Conservation (phyloP, 2,329 filamentous ascomycete species). For the Beauveria brongniartii region DNA sequence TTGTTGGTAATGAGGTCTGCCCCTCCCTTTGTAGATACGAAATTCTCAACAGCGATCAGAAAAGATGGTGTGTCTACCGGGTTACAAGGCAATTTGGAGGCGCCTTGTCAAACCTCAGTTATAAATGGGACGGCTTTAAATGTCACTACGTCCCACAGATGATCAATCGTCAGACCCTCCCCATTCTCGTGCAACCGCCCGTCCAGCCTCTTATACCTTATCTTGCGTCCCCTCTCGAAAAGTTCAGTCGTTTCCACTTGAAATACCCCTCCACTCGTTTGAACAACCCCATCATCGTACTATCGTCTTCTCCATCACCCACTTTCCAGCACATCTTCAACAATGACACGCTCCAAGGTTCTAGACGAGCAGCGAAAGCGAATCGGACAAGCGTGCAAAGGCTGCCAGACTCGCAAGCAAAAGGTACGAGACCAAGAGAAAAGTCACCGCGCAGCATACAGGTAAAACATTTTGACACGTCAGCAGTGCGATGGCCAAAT, state of each 20-base stretch:
- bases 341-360: constrained; percentile 48
- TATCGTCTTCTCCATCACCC: background rate
- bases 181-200: background rate
- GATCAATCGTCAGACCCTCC: background rate
- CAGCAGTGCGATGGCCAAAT: constrained; percentile 49
- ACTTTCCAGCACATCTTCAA: background rate
- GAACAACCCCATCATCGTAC: background rate
- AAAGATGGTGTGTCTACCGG: constrained; percentile 7
- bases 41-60: background rate
- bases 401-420: constrained; percentile 59
- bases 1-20: background rate
- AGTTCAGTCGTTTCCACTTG: background rate
- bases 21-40: background rate
- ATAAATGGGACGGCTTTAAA: background rate
- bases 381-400: constrained; percentile 55
- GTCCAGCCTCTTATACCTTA: background rate
- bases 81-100: background rate
- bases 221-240: background rate
- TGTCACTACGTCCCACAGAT: background rate
- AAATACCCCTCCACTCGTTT: background rate
- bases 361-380: constrained; percentile 53
- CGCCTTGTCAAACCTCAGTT: background rate
- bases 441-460: accelerated
- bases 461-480: background rate
- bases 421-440: constrained; percentile 41